A percentile compares a stretch with the other conserved stretches of the same genome.
Conservation (phyloP, 2,329 filamentous ascomycete species). For the Colletotrichum sp. region DNA sequence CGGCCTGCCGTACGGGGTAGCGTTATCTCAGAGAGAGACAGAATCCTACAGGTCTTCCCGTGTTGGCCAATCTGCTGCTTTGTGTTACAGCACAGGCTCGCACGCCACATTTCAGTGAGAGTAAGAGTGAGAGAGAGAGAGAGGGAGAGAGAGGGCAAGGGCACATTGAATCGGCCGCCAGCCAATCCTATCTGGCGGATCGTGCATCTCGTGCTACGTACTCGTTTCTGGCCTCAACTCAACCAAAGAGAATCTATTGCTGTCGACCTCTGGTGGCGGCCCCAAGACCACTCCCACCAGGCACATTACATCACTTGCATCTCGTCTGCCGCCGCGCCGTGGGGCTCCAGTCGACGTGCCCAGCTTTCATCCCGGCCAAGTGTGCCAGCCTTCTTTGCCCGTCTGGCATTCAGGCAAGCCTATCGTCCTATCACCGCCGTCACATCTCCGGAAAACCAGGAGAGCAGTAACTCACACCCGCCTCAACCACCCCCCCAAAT, state of each 20-base stretch:
- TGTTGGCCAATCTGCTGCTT: background rate
- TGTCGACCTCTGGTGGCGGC: conserved; percentile 8
- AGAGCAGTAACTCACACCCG: conserved; percentile 2
- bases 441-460: conserved; percentile 7
- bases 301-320: conserved; percentile 21
- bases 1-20: background rate
- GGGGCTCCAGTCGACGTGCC: background rate
- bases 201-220: conserved; percentile 12
- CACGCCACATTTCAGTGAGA: background rate
- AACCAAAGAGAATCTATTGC: background rate
- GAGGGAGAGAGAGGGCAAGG: background rate
- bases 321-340: conserved; percentile 5
- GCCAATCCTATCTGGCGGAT: conserved; percentile 5
- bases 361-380: conserved; percentile 6
- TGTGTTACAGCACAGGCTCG: conserved; percentile 4
- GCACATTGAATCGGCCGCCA: background rate
- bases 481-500: background rate
- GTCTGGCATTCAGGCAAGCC: background rate
- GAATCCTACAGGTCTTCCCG: background rate
- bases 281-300: background rate
- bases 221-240: background rate
- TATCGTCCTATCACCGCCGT: conserved; percentile 15
- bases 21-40: background rate
- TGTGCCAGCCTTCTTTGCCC: background rate
- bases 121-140: background rate